Base-by-base conservation (phyloP, 495 filamentous ascomycete species). In the Cercophora newfieldiana region DNA sequence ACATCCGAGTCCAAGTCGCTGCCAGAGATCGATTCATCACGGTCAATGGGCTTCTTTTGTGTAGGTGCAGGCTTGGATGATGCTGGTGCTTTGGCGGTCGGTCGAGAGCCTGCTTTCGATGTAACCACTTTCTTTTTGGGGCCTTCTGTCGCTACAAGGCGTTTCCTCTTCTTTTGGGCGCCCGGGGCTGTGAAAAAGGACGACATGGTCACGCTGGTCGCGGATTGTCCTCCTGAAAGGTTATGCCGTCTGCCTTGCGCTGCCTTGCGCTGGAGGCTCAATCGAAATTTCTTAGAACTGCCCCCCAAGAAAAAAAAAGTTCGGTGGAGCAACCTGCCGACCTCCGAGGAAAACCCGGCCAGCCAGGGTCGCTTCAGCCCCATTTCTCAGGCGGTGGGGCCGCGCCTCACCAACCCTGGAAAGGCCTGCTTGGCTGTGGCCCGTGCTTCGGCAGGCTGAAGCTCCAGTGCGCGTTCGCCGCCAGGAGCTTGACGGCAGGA, bases 181-280 rank as follows among this genome's bases (percentile, higher is more conserved):
- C 86, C 85, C 49, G 92, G 89, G 25, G 88, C 73, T 49, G 92
- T 92, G 74, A 96, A 96, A 78, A 96, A 96, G 19, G 91, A 94
- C 59, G 91, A 91, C 90, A 94, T 93, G 30, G 62, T 71, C 60
- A 66, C 66, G 55, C 51, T 71, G 69, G 68, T 24, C 30, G 63
- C 61, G 63, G 57, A 25, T 51, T 64, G 64, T 59, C 29, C 53
- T 51, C 53, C 49, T 48, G 7, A 19, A 50, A n/a, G 37, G 65
- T 24, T 29, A 59, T 44, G 65, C 66, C 59, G 68, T 62, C 57
- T 65, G 62, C 37, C 30, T 61, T 58, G 65, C 37, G 25, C 44
- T 63, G 67, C 59, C 48, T 61, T 66, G 61, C 51, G 49, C 66
- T 44, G 60, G 54, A n/a, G n/a, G 29, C 30, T 26, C 8, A 16